Percentiles rank a stretch among this genome's conserved stretches.
Evolutionary conservation across 768 basidiomycete species (phyloP).

Genomic region (Lactarius quietus): DNA sequence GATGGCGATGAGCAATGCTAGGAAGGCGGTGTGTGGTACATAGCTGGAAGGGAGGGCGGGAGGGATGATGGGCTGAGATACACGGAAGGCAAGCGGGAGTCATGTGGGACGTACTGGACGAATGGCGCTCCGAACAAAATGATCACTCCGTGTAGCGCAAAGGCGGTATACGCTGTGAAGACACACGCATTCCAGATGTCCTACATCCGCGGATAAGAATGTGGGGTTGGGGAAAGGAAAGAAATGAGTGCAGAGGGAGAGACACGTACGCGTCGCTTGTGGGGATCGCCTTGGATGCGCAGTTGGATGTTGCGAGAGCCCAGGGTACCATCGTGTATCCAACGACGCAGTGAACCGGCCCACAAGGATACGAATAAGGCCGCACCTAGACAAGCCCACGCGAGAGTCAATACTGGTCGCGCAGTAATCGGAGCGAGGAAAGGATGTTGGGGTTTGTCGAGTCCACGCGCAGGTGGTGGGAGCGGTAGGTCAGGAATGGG

Average conservation of each 20-base stretch:
- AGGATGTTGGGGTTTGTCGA: constrained; percentile 56
- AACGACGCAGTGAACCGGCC: constrained; percentile 60
- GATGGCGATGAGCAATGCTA: constrained; percentile 65
- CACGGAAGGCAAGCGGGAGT: neutral
- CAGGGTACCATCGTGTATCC: constrained; percentile 48
- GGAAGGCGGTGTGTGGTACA: constrained; percentile 56
- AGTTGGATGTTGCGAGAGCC: constrained; percentile 44
- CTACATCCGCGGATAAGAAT: constrained; percentile 36
- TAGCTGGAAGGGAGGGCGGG: constrained; percentile 27
- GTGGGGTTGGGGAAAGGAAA: neutral
- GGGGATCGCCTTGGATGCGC: constrained; percentile 37
- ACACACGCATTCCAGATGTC: constrained; percentile 47
- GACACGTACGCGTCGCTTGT: constrained; percentile 37
- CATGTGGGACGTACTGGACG: constrained; percentile 42
- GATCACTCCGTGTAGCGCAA: constrained; percentile 46
- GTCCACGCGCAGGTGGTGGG: too few species aligned
- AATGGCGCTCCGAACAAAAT: constrained; percentile 78
- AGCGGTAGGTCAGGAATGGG: too few species aligned
- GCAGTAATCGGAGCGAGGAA: constrained; percentile 61
- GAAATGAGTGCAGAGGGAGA: neutral
- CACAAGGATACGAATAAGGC: constrained; percentile 63
- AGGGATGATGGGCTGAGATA: constrained; percentile 2
- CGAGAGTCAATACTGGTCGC: constrained; percentile 53
- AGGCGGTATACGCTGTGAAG: constrained; percentile 49
- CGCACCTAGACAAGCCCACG: constrained; percentile 55